These are phyloP conservation scores for Phialophora expanda DNA, from an alignment of 2,329 filamentous ascomycete species.

Conservation along the genomic window DNA sequence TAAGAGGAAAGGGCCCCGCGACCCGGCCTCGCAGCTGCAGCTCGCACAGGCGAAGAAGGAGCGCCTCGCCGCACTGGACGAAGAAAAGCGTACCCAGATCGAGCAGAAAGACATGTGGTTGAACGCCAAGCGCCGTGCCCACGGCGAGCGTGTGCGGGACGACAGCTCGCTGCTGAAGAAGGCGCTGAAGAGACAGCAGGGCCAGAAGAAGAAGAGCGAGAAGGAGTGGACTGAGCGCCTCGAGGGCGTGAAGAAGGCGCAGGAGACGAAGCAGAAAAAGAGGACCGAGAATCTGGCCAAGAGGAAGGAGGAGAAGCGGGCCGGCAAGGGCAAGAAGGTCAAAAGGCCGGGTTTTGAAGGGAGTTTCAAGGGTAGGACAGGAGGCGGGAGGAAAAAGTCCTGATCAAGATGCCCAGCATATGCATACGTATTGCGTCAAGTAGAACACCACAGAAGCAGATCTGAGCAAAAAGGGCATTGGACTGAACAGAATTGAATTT, in stretches of 20 bases:
- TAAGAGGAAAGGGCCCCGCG: conserved; percentile 81
- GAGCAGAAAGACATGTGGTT: conserved; percentile 95
- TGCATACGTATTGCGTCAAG: not conserved
- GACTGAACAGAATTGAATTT: no score
- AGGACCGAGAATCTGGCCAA: conserved; percentile 77
- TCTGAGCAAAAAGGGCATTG: not conserved
- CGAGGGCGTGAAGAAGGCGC: conserved; percentile 73
- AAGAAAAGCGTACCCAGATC: conserved; percentile 81
- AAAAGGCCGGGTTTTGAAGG: conserved; percentile 74
- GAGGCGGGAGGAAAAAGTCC: conserved; percentile 35
- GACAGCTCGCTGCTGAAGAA: conserved; percentile 89
- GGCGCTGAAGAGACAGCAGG: conserved; percentile 90
- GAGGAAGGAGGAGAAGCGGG: conserved; percentile 75
- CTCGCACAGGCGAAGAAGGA: conserved; percentile 85
- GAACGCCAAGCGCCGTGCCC: conserved; percentile 82
- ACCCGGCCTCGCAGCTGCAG: conserved; percentile 83
- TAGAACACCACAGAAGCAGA: not conserved
- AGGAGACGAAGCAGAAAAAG: conserved; percentile 81
- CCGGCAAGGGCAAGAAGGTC: conserved; percentile 52
- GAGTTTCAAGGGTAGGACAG: conserved; percentile 63
- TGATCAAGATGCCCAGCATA: not conserved
- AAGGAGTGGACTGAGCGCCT: conserved; percentile 80
- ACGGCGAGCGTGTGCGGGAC: conserved; percentile 87
- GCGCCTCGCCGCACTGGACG: conserved; percentile 74
- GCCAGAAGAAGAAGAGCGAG: conserved; percentile 86